A percentile compares a stretch with the other conserved stretches of the same genome.
Conservation (phyloP, 2,329 filamentous ascomycete genomes). For the Pseudopyrenochaeta lycopersici region DNA sequence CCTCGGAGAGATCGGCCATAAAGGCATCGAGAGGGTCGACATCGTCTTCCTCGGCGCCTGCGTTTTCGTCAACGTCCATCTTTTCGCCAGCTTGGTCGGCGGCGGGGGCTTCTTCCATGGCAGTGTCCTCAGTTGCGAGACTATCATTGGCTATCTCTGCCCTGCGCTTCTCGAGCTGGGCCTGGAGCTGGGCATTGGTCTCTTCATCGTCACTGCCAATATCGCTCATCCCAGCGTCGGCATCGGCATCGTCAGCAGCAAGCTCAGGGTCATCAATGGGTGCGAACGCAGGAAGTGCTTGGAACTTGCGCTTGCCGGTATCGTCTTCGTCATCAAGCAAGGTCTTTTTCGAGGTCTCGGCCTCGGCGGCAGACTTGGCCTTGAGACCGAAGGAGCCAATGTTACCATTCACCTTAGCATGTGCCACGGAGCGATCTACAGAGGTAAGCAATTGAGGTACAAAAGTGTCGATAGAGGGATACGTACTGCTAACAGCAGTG, state of each 20-base stretch:
- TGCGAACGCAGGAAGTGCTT: slow-evolving; percentile 82
- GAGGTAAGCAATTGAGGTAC: slow-evolving; percentile 22
- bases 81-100: slow-evolving; percentile 47
- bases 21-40: slow-evolving; percentile 96
- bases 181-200: slow-evolving; percentile 82
- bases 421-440: slow-evolving; percentile 57
- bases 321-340: slow-evolving; percentile 90
- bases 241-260: slow-evolving; percentile 61
- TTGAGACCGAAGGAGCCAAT: slow-evolving; percentile 85
- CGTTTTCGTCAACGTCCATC: slow-evolving; percentile 65
- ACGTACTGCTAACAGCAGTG: slow-evolving; percentile 24
- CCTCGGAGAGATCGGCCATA: slow-evolving; percentile 73
- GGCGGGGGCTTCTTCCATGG: slow-evolving; percentile 52
- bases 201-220: slow-evolving; percentile 87
- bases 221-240: slow-evolving; percentile 78
- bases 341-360: slow-evolving; percentile 75
- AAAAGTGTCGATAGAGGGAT: background rate
- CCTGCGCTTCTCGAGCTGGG: slow-evolving; percentile 77
- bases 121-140: slow-evolving; percentile 52
- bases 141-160: slow-evolving; percentile 70
- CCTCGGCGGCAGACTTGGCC: slow-evolving; percentile 71
- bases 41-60: slow-evolving; percentile 69
- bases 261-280: slow-evolving; percentile 52
- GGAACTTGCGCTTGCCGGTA: slow-evolving; percentile 81
- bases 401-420: slow-evolving; percentile 72